phyloP scores from a whole-genome alignment of 164 flowering plant genomes.

The Pachysandra terminalis region DNA sequence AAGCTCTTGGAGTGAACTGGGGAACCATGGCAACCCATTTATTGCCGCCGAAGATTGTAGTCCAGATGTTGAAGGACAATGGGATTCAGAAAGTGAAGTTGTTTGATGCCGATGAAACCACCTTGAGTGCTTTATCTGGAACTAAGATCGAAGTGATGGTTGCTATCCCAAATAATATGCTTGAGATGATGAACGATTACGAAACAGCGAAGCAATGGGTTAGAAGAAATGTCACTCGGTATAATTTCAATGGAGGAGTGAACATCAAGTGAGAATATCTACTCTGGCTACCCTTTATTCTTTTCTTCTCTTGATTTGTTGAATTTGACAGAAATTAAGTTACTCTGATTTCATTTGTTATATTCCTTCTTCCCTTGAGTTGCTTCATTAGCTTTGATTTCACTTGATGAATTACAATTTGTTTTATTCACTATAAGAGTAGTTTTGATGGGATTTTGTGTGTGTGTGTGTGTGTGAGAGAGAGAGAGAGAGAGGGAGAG shows the following conservation, averaged over 20 bases:
- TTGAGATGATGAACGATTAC: constrained; percentile 18
- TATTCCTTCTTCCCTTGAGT: not conserved
- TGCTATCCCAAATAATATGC: constrained; percentile 37
- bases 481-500: too few species aligned
- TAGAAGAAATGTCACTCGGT: constrained; percentile 41
- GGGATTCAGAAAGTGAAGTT: constrained; percentile 48
- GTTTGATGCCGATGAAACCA: constrained; percentile 39
- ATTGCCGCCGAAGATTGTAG: constrained; percentile 33
- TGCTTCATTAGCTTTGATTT: too few species aligned
- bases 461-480: too few species aligned
- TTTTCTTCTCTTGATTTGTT: too few species aligned
- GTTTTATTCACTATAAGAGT: too few species aligned
- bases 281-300: too few species aligned
- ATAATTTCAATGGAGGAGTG: constrained; percentile 49
- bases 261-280: constrained; percentile 43
- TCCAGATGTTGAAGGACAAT: constrained; percentile 47
- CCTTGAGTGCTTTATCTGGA: constrained; percentile 42
- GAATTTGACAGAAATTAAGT: too few species aligned
- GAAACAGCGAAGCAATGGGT: constrained; percentile 57
- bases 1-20: constrained; percentile 50
- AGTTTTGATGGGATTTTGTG: too few species aligned
- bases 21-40: constrained; percentile 43
- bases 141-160: constrained; percentile 59
- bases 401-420: too few species aligned
- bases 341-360: too few species aligned